These are phyloP conservation scores for Huntiella savannae DNA, from an alignment of 2,329 filamentous ascomycete genomes.

Conservation along the genomic window DNA sequence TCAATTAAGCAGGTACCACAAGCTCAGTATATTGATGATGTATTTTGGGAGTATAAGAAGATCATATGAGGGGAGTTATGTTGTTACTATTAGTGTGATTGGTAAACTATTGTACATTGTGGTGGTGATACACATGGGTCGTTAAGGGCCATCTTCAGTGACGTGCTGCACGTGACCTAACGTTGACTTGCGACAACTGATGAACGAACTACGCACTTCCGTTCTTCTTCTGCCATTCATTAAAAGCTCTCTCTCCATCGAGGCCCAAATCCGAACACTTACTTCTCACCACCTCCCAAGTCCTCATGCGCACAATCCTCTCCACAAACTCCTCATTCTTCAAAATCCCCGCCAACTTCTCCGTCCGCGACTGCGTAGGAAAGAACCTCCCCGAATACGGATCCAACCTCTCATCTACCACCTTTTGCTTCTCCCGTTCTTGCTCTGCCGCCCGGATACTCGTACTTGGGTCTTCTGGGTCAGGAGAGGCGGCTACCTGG, in stretches of 20 bases:
- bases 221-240: constrained; percentile 35
- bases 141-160: no score
- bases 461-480: constrained; percentile 69
- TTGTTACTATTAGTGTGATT: no score
- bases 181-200: no score
- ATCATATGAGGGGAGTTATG: no score
- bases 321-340: constrained; percentile 62
- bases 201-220: constrained; percentile 2
- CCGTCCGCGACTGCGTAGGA: constrained; percentile 58
- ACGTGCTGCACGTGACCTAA: no score
- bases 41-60: no score
- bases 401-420: constrained; percentile 77
- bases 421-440: constrained; percentile 46
- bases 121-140: no score
- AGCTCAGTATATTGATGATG: no score
- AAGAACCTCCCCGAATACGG: constrained; percentile 79
- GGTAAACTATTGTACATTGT: no score
- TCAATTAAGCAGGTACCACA: no score
- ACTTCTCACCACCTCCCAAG: constrained; percentile 61
- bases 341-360: constrained; percentile 54
- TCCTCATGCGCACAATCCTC: constrained; percentile 59
- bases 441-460: constrained; percentile 51
- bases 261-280: constrained; percentile 38
- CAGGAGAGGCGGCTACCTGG: constrained; percentile 66
- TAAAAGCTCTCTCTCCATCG: constrained; percentile 31